Percentiles rank a stretch among this genome's conserved stretches.
These are phyloP conservation scores for Linnemannia elongata DNA, from an alignment of 192 early-diverging fungal genomes.

Conservation along the genomic window DNA sequence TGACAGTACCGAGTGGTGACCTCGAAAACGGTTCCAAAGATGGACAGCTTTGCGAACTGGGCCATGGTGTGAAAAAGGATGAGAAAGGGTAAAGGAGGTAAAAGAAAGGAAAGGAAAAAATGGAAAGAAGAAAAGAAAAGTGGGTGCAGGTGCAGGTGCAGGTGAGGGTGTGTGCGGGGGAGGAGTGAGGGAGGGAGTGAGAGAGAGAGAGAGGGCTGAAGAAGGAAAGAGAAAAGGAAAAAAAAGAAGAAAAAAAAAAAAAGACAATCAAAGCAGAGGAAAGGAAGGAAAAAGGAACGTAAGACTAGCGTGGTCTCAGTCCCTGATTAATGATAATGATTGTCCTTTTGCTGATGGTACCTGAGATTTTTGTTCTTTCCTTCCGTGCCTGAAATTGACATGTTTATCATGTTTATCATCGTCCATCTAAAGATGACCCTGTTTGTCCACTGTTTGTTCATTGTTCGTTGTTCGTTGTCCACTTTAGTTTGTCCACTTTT, in stretches of 20 bases:
- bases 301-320: background rate
- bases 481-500: background rate
- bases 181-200: background rate
- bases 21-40: conserved; percentile 89
- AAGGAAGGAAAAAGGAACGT: background rate
- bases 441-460: background rate
- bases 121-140: background rate
- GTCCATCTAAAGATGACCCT: background rate
- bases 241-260: background rate
- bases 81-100: background rate
- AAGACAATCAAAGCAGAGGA: background rate
- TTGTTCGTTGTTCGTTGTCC: background rate
- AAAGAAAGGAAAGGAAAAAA: background rate
- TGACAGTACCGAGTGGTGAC: conserved; percentile 42
- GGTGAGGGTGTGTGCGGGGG: background rate
- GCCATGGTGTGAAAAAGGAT: conserved; percentile 17
- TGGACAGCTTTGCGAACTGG: conserved; percentile 73
- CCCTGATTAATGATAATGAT: background rate
- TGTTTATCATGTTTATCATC: background rate
- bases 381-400: background rate
- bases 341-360: background rate
- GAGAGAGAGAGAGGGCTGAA: background rate
- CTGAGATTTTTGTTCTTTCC: background rate
- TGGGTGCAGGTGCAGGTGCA: background rate
- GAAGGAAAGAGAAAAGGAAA: background rate